A percentile compares a stretch with the other conserved stretches of the same genome.
These are phyloP conservation scores for Zelonia costaricensis DNA, from an alignment of 208 protist genomes.

Conservation along the genomic window DNA sequence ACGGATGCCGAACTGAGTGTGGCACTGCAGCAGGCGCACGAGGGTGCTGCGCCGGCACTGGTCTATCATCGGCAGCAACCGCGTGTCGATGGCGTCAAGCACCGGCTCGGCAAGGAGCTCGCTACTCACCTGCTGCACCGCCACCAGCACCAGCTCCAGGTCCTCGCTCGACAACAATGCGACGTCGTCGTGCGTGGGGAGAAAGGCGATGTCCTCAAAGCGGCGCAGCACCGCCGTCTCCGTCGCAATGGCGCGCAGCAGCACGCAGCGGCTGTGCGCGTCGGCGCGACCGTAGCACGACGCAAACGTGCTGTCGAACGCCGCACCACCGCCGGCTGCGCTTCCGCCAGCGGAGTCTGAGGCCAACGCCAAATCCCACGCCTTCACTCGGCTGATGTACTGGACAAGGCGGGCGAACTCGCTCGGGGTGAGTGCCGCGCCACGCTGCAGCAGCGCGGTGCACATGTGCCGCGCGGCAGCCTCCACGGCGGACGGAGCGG, in stretches of 20 bases:
- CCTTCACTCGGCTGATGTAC: constrained; percentile 46
- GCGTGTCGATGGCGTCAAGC: constrained; percentile 78
- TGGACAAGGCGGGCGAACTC: constrained; percentile 72
- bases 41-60: constrained; percentile 78
- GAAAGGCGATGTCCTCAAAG: constrained; percentile 56
- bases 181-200: constrained; percentile 39
- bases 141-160: constrained; percentile 71
- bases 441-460: constrained; percentile 29
- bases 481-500: neutral
- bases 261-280: constrained; percentile 80
- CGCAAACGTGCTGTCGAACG: constrained; percentile 17
- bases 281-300: constrained; percentile 50
- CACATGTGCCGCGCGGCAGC: constrained; percentile 23
- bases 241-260: constrained; percentile 64
- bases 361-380: constrained; percentile 17
- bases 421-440: constrained; percentile 42
- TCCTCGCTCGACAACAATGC: constrained; percentile 71
- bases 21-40: constrained; percentile 82
- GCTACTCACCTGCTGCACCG: constrained; percentile 42
- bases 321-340: neutral
- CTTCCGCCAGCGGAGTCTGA: neutral
- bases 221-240: constrained; percentile 37
- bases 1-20: constrained; percentile 60
- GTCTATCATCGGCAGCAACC: constrained; percentile 46
- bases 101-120: constrained; percentile 51